Conservation (phyloP, 2,329 filamentous ascomycete genomes). For the Cercospora sp. region DNA sequence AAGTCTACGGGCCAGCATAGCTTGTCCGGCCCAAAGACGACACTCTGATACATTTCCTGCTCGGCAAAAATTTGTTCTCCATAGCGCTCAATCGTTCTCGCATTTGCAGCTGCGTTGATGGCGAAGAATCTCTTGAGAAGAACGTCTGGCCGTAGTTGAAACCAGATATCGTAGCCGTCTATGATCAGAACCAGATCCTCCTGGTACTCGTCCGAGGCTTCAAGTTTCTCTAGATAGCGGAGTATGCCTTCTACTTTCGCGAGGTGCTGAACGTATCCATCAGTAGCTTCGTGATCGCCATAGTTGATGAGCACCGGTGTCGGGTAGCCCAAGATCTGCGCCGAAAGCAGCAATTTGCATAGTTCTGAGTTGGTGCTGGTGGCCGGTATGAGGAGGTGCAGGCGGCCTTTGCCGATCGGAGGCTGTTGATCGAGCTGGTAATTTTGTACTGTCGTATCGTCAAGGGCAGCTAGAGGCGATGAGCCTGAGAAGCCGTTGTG, state of each 20-base stretch:
- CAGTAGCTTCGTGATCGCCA: slow-evolving; percentile 19
- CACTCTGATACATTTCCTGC: slow-evolving; percentile 33
- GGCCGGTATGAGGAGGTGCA: slow-evolving; percentile 58
- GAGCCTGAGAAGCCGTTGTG: not conserved
- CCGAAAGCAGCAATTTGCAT: slow-evolving; percentile 27
- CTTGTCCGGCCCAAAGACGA: slow-evolving; percentile 39
- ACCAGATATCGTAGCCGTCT: slow-evolving; percentile 34
- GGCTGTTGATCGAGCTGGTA: not conserved
- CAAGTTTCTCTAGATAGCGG: slow-evolving; percentile 23
- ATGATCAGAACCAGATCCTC: slow-evolving; percentile 32
- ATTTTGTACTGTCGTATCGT: not conserved
- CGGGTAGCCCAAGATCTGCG: slow-evolving; percentile 23
- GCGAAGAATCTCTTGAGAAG: slow-evolving; percentile 30
- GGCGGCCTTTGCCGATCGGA: slow-evolving; percentile 32
- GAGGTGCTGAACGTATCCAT: slow-evolving; percentile 27
- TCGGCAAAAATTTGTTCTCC: slow-evolving; percentile 40
- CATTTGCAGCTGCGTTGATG: slow-evolving; percentile 40
- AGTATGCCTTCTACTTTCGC: slow-evolving; percentile 28
- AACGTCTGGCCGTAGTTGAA: slow-evolving; percentile 29
- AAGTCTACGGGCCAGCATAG: slow-evolving; percentile 38
- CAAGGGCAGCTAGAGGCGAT: not conserved
- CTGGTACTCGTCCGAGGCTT: slow-evolving; percentile 39
- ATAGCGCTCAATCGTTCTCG: slow-evolving; percentile 36
- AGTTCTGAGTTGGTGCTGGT: slow-evolving; percentile 43
- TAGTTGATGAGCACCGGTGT: slow-evolving; percentile 28